These are phyloP conservation scores for Aspergillus uvarum DNA, from an alignment of 2,329 filamentous ascomycete species.

Conservation along the genomic window DNA sequence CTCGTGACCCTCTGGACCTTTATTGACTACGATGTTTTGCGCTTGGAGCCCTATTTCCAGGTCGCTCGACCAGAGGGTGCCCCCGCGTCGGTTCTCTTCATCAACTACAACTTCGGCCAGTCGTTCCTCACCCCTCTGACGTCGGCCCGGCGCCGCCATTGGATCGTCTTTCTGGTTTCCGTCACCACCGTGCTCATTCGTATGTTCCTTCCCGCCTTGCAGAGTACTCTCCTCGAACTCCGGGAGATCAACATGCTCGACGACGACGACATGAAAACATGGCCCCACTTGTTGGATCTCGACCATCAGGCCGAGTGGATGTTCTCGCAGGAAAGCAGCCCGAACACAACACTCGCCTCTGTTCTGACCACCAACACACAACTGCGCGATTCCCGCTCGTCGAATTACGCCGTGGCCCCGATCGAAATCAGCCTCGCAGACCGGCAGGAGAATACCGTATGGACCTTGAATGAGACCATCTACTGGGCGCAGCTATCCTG, in stretches of 20 bases:
- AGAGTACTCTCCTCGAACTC: constrained; percentile 34
- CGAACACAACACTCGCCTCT: constrained; percentile 23
- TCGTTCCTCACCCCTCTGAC: constrained; percentile 35
- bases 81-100: constrained; percentile 34
- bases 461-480: constrained; percentile 34
- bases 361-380: constrained; percentile 19
- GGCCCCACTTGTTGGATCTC: constrained; percentile 30
- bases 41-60: constrained; percentile 51
- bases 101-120: constrained; percentile 41
- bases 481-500: constrained; percentile 34
- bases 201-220: constrained; percentile 34
- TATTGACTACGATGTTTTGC: constrained; percentile 51
- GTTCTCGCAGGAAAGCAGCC: constrained; percentile 27
- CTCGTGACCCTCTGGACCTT: constrained; percentile 52
- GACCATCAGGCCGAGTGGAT: constrained; percentile 33
- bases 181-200: constrained; percentile 33
- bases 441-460: constrained; percentile 26
- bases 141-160: constrained; percentile 32
- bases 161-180: constrained; percentile 34
- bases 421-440: constrained; percentile 30
- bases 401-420: constrained; percentile 32
- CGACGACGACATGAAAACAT: constrained; percentile 27
- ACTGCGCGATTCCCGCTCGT: constrained; percentile 27
- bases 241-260: constrained; percentile 26
- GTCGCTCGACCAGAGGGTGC: constrained; percentile 34